phyloP scores from a whole-genome alignment of 139 green algal genomes.

The Diplosphaera chodatii region DNA sequence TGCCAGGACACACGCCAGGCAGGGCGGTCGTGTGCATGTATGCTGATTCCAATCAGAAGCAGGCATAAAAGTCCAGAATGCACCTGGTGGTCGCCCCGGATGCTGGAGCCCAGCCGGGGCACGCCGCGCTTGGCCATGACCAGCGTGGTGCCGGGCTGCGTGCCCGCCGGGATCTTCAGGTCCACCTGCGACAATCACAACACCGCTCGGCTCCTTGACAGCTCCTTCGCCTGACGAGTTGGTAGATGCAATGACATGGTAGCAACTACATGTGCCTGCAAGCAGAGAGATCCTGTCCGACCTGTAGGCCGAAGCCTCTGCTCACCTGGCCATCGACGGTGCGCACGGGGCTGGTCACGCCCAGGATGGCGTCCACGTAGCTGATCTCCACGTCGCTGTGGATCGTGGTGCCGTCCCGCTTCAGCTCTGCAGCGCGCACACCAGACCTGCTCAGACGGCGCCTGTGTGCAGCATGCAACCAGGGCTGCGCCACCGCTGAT shows the following conservation, averaged over 20 bases:
- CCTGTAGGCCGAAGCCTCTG: too few relatives aligned
- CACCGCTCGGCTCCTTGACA: too few relatives aligned
- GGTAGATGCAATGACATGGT: too few relatives aligned
- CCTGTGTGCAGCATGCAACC: neutral
- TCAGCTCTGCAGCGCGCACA: slow-evolving; percentile 45
- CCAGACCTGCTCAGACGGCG: neutral
- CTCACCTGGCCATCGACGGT: slow-evolving; percentile 82
- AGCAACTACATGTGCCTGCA: too few relatives aligned
- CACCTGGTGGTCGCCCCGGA: slow-evolving; percentile 85
- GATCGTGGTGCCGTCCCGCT: slow-evolving; percentile 84
- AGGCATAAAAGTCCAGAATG: too few relatives aligned
- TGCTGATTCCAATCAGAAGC: too few relatives aligned
- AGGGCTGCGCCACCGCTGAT: too few relatives aligned
- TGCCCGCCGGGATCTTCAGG: slow-evolving; percentile 91
- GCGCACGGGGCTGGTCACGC: slow-evolving; percentile 69
- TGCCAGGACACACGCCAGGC: too few relatives aligned
- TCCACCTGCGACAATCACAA: slow-evolving; percentile 88
- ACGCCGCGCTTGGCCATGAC: slow-evolving; percentile 97
- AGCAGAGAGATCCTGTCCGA: too few relatives aligned
- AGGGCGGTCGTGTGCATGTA: too few relatives aligned
- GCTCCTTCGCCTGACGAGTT: too few relatives aligned
- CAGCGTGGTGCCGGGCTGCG: slow-evolving; percentile 94
- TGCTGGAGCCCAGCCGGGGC: slow-evolving; percentile 69
- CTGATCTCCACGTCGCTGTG: slow-evolving; percentile 60
- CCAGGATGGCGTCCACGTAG: slow-evolving; percentile 92